Conservation (phyloP, 345 rosid genomes). For the Passiflora organensis region DNA sequence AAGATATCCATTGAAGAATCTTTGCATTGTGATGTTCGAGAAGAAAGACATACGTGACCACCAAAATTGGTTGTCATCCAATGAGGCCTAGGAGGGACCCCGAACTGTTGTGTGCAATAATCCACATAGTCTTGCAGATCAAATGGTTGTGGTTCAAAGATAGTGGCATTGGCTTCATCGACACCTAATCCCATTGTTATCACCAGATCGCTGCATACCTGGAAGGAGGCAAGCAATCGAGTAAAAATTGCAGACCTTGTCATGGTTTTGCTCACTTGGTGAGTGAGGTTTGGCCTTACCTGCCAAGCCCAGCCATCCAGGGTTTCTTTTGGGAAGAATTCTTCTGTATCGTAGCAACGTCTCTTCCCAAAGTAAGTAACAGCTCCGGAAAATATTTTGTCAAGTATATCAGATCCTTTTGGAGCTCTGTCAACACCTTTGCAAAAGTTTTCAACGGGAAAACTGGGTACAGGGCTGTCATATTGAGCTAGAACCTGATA, state of each 20-base stretch:
- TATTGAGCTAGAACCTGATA: conserved; percentile 19
- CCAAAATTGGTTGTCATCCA: conserved; percentile 19
- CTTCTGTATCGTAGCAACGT: conserved; percentile 1
- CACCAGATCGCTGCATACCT: conserved; percentile 23
- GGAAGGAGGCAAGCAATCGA: background rate
- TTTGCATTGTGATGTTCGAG: too few relatives aligned
- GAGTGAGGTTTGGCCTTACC: conserved; percentile 3
- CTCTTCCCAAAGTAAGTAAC: background rate
- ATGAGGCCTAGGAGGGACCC: conserved; percentile 14
- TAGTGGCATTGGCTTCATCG: conserved; percentile 4
- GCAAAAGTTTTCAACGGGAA: conserved; percentile 13
- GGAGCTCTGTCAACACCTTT: conserved; percentile 11
- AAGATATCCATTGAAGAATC: too few relatives aligned
- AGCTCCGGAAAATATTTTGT: conserved; percentile 13
- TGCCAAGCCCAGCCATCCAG: conserved; percentile 19
- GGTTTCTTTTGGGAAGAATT: conserved; percentile 9
- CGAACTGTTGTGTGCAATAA: background rate
- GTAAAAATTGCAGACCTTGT: too few relatives aligned
- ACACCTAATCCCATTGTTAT: conserved; percentile 8
- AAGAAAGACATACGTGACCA: conserved; percentile 13
- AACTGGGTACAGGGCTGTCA: conserved; percentile 17
- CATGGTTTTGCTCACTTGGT: background rate
- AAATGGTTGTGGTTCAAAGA: conserved; percentile 16
- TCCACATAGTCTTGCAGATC: background rate
- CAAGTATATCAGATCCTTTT: conserved; percentile 10